phyloP scores from a whole-genome alignment of 106 monocot species.

The Apostasia shenzhenica region DNA sequence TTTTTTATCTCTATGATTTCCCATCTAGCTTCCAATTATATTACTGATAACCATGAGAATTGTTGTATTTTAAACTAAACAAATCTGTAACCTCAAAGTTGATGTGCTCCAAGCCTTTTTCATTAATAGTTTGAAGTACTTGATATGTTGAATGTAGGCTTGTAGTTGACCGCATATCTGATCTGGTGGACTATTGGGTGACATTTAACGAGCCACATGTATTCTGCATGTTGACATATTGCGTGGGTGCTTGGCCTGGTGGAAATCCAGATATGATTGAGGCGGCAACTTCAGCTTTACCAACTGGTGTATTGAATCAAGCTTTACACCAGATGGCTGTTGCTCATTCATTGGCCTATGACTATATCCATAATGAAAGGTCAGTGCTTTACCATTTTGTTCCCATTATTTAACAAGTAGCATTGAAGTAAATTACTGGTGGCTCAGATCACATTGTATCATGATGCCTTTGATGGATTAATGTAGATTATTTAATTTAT shows the following conservation, averaged over 20 bases:
- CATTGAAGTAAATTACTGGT: too few relatives aligned
- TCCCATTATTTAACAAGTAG: too few relatives aligned
- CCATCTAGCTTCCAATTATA: too few relatives aligned
- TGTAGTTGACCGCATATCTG: slow-evolving; percentile 69
- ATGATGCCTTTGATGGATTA: too few relatives aligned
- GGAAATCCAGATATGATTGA: slow-evolving; percentile 87
- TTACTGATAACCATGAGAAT: too few relatives aligned
- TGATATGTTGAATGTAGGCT: slow-evolving; percentile 36
- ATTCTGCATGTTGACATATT: slow-evolving; percentile 82
- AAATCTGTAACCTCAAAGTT: too few relatives aligned
- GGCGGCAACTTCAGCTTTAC: slow-evolving; percentile 78
- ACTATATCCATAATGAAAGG: slow-evolving; percentile 78
- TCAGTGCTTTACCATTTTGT: slow-evolving; percentile 1
- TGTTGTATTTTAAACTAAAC: background rate
- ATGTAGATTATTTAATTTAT: too few relatives aligned
- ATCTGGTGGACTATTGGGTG: slow-evolving; percentile 93
- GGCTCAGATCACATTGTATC: too few relatives aligned
- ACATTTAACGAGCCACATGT: slow-evolving; percentile 97
- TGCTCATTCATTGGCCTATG: slow-evolving; percentile 82
- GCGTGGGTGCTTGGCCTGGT: slow-evolving; percentile 95
- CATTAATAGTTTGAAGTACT: too few relatives aligned
- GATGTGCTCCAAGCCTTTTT: too few relatives aligned
- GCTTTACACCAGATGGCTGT: slow-evolving; percentile 71
- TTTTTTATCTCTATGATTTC: too few relatives aligned
- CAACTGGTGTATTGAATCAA: slow-evolving; percentile 77